phyloP scores from a whole-genome alignment of 192 early-diverging fungal genomes.

The Coemansia sp. region DNA sequence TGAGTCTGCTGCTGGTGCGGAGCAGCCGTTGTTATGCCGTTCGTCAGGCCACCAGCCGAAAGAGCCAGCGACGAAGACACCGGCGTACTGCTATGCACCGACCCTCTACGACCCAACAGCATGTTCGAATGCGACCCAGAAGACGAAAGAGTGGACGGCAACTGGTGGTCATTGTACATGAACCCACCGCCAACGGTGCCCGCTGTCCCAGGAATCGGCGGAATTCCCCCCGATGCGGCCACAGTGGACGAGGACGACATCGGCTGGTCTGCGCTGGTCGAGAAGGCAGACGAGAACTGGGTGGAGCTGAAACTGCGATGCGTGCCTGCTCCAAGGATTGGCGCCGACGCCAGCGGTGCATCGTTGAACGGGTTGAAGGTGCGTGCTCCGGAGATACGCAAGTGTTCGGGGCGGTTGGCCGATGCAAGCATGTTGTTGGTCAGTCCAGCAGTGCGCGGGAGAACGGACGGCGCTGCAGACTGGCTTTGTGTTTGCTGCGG shows the following conservation, averaged over 20 bases:
- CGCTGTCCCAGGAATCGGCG: constrained; percentile 33
- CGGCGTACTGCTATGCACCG: constrained; percentile 43
- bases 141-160: constrained; percentile 5
- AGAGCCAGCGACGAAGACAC: constrained; percentile 34
- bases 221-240: constrained; percentile 11
- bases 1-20: constrained; percentile 25
- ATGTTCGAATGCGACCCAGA: constrained; percentile 15
- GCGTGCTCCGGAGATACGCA: constrained; percentile 46
- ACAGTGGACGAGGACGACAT: constrained; percentile 20
- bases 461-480: constrained; percentile 13
- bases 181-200: constrained; percentile 43
- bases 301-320: constrained; percentile 28
- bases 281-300: constrained; percentile 43
- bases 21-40: not conserved
- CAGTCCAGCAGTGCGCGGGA: constrained; percentile 39
- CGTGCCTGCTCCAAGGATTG: constrained; percentile 44
- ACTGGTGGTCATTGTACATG: constrained; percentile 30
- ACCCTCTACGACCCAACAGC: constrained; percentile 47
- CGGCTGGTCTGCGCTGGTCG: constrained; percentile 22
- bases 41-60: constrained; percentile 10
- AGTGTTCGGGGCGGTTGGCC: constrained; percentile 42
- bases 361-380: constrained; percentile 55
- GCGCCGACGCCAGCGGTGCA: constrained; percentile 46
- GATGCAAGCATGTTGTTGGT: constrained; percentile 43
- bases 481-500: constrained; percentile 10